Evolutionary conservation across 2,329 filamentous ascomycete genomes (phyloP), one percentile per base, ranked within the genome.

Genomic region (Bipolaris victoriae): DNA sequence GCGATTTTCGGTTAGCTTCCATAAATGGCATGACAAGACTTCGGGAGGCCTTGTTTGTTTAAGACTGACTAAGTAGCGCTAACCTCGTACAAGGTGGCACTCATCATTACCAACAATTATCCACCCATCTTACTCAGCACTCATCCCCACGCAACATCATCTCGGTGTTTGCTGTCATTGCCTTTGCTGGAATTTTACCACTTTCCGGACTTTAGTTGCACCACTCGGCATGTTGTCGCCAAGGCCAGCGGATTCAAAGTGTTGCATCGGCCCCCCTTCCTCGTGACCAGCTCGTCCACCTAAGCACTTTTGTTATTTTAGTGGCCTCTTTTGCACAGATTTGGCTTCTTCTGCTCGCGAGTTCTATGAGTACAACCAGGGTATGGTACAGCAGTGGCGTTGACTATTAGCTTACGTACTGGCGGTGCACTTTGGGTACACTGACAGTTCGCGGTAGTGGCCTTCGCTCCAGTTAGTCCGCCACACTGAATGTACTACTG

Each of bases 121-220:
- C 59, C 60, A 55, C 55, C 40, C 51, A 22, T 57, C 65, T 68
- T 64, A 66, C 64, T 68, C 65, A 67, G 58, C 60, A 48, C 24
- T 55, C 37, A 26, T 47, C 45, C 53, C 37, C 50, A 54, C 36
- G 47, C 56, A 57, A 41, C 35, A 33, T 54, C 41, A 40, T 49
- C 29, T 49, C 54, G 35, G 47, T 44, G 45, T 51, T 55, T 39
- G 49, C 47, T 55, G 36, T 20, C 44, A n/a, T 51, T 48, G 31
- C 11, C 35, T 50, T 40, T 40, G 51, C 52, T 49, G 37, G 31
- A 26, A 58, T 44, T 46, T 48, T 29, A 24, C 39, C 35, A 39
- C 31, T 55, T 39, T 10, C 49, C 18, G 11, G 31, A 44, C 24
- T 54, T 52, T 22, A n/a, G 24, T 26, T 43, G 39, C 40, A 33